These are phyloP conservation scores for Pontederia paniculata DNA, from an alignment of 176 grass and related monocot genomes.

Conservation along the genomic window DNA sequence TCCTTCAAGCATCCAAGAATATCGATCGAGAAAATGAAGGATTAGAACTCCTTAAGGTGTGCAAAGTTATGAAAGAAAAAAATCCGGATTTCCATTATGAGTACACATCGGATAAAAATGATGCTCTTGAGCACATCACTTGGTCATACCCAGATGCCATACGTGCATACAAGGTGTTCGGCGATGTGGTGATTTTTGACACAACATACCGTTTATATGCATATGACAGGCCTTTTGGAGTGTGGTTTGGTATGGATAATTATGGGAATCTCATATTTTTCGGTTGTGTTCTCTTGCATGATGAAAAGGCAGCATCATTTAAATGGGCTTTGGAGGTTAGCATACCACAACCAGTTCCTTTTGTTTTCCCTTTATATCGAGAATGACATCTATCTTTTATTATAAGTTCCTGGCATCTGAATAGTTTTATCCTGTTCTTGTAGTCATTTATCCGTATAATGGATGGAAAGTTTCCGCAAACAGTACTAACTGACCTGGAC, in stretches of 20 bases:
- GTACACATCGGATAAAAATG: constrained; percentile 20
- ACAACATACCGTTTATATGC: constrained; percentile 24
- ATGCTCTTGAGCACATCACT: constrained; percentile 36
- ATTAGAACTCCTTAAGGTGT: constrained; percentile 31
- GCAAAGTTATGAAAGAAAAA: constrained; percentile 36
- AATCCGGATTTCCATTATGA: constrained; percentile 38
- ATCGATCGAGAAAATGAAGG: constrained; percentile 38
- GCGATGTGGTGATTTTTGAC: constrained; percentile 43
- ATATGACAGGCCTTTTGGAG: constrained; percentile 28
- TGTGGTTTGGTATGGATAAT: constrained; percentile 43
- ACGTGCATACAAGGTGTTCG: constrained; percentile 31
- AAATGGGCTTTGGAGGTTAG: constrained; percentile 42
- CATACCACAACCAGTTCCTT: neutral
- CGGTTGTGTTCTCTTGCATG: constrained; percentile 34
- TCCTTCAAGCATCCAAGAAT: constrained; percentile 29
- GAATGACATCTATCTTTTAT: constrained; percentile 7
- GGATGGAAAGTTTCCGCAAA: constrained; percentile 35
- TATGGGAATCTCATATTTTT: constrained; percentile 37
- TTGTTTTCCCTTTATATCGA: neutral
- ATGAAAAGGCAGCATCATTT: constrained; percentile 29
- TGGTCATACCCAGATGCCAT: constrained; percentile 38
- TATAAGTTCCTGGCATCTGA: constrained; percentile 7
- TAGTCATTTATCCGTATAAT: constrained; percentile 40
- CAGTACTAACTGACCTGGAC: constrained; percentile 35
- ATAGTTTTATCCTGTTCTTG: constrained; percentile 1